Evolutionary conservation across 768 basidiomycete species (phyloP).

Genomic region (Leccinum ochraceum): DNA sequence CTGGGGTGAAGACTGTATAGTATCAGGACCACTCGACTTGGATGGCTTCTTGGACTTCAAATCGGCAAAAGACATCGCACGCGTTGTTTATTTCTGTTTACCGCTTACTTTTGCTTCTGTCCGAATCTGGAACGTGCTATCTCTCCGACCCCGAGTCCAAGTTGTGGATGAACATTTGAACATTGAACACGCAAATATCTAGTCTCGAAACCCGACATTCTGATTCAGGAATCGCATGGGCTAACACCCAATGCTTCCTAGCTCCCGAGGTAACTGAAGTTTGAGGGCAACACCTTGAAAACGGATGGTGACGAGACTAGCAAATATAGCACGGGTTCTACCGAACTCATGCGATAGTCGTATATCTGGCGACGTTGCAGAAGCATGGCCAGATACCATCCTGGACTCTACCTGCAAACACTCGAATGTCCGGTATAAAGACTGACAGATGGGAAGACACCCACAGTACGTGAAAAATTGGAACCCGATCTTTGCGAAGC

Average conservation of each 20-base stretch:
- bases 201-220: no score
- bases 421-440: background rate
- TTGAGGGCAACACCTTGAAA: no score
- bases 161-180: no score
- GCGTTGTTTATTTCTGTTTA: no score
- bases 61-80: constrained; percentile 35
- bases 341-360: constrained; percentile 7
- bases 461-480: background rate
- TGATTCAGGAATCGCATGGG: no score
- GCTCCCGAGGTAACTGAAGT: no score
- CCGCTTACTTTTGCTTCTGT: no score
- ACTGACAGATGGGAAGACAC: constrained; percentile 12
- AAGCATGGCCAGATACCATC: background rate
- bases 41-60: constrained; percentile 33
- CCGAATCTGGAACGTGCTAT: no score
- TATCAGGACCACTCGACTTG: constrained; percentile 28
- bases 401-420: background rate
- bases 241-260: no score
- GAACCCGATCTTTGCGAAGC: constrained; percentile 4
- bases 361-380: constrained; percentile 7
- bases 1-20: constrained; percentile 28
- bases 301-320: no score
- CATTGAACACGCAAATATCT: no score
- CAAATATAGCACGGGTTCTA: background rate
- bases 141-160: no score